phyloP scores from a whole-genome alignment of 148 eudicot genomes.

The Rheum nobile region DNA sequence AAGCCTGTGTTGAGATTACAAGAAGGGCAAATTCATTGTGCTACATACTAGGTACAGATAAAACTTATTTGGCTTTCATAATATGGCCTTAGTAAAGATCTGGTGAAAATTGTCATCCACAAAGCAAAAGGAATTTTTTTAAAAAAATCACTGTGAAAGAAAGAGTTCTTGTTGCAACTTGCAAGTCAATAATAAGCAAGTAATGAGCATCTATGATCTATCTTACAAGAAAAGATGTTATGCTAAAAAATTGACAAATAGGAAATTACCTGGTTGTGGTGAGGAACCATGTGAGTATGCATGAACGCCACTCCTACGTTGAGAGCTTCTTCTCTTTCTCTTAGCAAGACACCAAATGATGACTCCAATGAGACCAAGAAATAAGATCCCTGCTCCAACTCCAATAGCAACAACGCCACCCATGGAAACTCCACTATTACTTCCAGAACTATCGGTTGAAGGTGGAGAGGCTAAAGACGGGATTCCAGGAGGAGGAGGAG shows the following conservation, averaged over 20 bases:
- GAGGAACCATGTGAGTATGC: conserved; percentile 44
- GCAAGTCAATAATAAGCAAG: not conserved
- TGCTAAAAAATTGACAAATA: not conserved
- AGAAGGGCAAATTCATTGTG: not conserved
- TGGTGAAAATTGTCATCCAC: not conserved
- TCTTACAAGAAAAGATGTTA: not conserved
- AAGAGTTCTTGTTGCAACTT: not conserved
- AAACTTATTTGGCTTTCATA: too few species aligned
- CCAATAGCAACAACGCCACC: conserved; percentile 38
- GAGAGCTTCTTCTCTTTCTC: conserved; percentile 30
- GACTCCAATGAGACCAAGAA: conserved; percentile 39
- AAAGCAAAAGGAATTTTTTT: too few species aligned
- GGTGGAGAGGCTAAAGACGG: conserved; percentile 18
- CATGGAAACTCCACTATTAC: conserved; percentile 34
- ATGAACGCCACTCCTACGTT: conserved; percentile 25
- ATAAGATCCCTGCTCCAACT: conserved; percentile 25
- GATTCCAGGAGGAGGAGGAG: conserved; percentile 18
- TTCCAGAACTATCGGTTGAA: conserved; percentile 11
- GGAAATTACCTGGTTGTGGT: conserved; percentile 49
- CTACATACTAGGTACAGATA: not conserved
- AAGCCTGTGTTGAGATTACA: not conserved
- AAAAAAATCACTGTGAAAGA: too few species aligned
- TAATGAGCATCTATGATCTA: not conserved
- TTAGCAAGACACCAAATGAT: conserved; percentile 29
- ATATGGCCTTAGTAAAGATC: not conserved